Percentiles rank a stretch among this genome's conserved stretches.
Evolutionary conservation across 352 stramenopile species (phyloP).

Genomic region (Saprolegnia parasitica): DNA sequence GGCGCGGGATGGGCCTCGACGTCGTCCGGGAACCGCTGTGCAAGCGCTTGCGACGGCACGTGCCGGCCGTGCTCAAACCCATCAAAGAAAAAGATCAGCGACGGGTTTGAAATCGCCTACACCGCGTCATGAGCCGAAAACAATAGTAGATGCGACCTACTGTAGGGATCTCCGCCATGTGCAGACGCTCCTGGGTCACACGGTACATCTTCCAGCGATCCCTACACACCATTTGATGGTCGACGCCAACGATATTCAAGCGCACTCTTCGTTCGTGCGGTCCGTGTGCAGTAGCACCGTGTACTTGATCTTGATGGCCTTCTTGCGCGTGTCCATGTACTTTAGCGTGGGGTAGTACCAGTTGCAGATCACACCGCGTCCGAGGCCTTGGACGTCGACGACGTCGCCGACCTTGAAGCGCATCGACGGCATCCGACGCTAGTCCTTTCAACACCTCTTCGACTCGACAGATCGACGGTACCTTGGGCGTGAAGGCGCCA

Average conservation of each 20-base stretch:
- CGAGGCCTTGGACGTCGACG: conserved; percentile 51
- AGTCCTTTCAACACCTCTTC: neutral
- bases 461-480: conserved; percentile 21
- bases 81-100: conserved; percentile 73
- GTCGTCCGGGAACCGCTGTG: conserved; percentile 57
- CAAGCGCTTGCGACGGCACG: conserved; percentile 56
- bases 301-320: conserved; percentile 45
- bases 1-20: conserved; percentile 24
- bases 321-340: conserved; percentile 34
- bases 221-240: conserved; percentile 25
- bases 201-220: conserved; percentile 53
- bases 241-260: neutral
- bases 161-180: conserved; percentile 38
- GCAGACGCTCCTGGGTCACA: conserved; percentile 53
- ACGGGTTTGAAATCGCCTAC: conserved; percentile 56
- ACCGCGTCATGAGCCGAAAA: neutral
- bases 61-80: conserved; percentile 57
- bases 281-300: conserved; percentile 56
- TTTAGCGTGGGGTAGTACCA: conserved; percentile 45
- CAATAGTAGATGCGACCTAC: conserved; percentile 30
- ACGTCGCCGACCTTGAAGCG: conserved; percentile 65
- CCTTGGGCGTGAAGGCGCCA: conserved; percentile 49
- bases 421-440: conserved; percentile 50
- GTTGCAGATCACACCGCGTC: conserved; percentile 52
- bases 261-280: conserved; percentile 40